These are phyloP conservation scores for Cyberlindnera maritima DNA, from an alignment of 805 yeast genomes.

Conservation along the genomic window DNA sequence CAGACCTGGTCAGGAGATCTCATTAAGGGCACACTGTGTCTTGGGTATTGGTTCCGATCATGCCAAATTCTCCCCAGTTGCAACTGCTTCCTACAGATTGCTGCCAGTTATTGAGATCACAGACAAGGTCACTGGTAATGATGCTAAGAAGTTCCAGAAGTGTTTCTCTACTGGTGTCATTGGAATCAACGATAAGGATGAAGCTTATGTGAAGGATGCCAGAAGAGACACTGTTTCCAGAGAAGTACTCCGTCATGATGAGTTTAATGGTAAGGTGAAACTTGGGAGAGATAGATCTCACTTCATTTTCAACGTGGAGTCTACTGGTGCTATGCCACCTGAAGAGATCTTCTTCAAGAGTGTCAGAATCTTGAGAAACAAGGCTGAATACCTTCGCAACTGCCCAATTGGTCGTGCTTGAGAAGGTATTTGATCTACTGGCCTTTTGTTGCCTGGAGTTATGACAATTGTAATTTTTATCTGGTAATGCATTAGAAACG, in stretches of 20 bases:
- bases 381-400: conserved; percentile 73
- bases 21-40: conserved; percentile 84
- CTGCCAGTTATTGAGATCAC: conserved; percentile 81
- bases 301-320: conserved; percentile 91
- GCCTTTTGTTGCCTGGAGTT: not conserved
- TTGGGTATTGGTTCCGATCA: conserved; percentile 93
- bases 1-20: conserved; percentile 96
- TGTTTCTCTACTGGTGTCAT: conserved; percentile 95
- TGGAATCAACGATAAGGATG: conserved; percentile 61
- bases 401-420: conserved; percentile 64
- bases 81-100: conserved; percentile 93
- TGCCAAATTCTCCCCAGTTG: conserved; percentile 96
- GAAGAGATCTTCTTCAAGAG: conserved; percentile 93
- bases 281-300: conserved; percentile 91
- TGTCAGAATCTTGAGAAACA: conserved; percentile 78
- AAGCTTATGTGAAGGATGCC: conserved; percentile 83
- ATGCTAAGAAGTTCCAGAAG: conserved; percentile 75
- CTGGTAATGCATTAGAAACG: not conserved
- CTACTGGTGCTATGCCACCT: conserved; percentile 96
- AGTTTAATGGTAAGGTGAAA: conserved; percentile 84
- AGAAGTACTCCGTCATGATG: conserved; percentile 92
- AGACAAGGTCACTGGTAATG: conserved; percentile 70
- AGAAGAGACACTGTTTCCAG: conserved; percentile 96
- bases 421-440: not conserved
- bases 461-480: not conserved